Evolutionary conservation across 345 rosid genomes (phyloP), one percentile per base, ranked within the genome.

Genomic region (Murraya paniculata): DNA sequence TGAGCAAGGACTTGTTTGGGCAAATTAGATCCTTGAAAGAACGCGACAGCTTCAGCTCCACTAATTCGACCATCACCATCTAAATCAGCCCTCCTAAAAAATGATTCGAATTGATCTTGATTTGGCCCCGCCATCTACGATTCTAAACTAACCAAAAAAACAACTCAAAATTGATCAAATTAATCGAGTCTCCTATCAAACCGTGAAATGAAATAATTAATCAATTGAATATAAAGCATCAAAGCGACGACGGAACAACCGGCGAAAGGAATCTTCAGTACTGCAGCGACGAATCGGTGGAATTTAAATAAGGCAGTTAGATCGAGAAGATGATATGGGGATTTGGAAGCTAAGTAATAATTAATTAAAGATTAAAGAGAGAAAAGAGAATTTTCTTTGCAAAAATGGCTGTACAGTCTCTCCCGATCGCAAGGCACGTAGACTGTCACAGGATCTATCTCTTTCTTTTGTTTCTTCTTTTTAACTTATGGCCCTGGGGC

Each of bases 61-160:
- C 92, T 94, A 86, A 94, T 91, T 88, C 90, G 83, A 33, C 97
- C 99, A 82, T 94, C 98, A 74, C 98, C 95, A 41, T 96, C 97
- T 82, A 96, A 90, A 94, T 94, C 99, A 69, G 99, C 99, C 85
- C 88, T 88, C 90, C 76, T 88, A 67, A 94, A 96, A 89, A 82
- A 92, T 0, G 84, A 88, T 79, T 96, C 99, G 79, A 96, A 94
- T 85, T 86, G 92, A 87, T 94, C 95, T 78, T 85, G 82, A 82
- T 80, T 83, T 82, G 76, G 90, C 19, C 81, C 88, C 80, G 93
- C 89, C 93, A 90, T 89, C 14, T 67, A 73, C 66, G 75, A 28
- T 57, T 18, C 28, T n/a, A 67, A 69, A 67, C 50, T 50, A 50
- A 38, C 60, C 39, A 31, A 30, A 35, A 59, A 68, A 10, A 33